Evolutionary conservation across 129 eudicot species (phyloP), one percentile per base, ranked within the genome.

Genomic region (Rutidosis leptorrhynchoides): DNA sequence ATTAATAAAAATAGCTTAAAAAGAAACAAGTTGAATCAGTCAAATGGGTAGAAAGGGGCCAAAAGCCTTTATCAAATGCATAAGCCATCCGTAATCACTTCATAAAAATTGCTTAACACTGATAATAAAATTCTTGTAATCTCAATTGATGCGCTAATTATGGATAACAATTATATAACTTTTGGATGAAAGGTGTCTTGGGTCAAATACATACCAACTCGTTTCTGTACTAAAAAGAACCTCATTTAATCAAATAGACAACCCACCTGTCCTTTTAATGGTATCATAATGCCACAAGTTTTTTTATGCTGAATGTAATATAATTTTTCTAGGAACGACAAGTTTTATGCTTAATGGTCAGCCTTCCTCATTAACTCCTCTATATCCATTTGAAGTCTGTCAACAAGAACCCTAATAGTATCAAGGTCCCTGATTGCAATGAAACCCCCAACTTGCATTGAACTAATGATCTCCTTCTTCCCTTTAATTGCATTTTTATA

Each of bases 311-410:
- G 49, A 49, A 16, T 30, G 55, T 10, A 7, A 27, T 62, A 3
- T 7, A n/a, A 23, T 9, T 17, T 5, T 62, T 40, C n/a, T 66
- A 90, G 97, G 97, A 87, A 74, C 85, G 97, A 43, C 96, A 90
- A 85, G 97, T 79, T 96, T 96, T 25, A 90, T 90, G 96, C 85
- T 84, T 73, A 85, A 37, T 82, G 83, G 7, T 79, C 90, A 5
- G 78, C 90, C 15, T 72, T 79, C 27, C 46, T 63, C 81, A 84
- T 49, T 9, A 90, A 33, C 24, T 83, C 77, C 72, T 81, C 87
- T 24, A 91, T 81, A 66, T 90, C 92, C 67, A 84, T 71, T 68
- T 90, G 87, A 72, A 90, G 79, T 30, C 85, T 64, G 49, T 86
- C 95, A 37, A 86, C 74, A 65, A 86, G 78, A 12, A 84, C 89